These are phyloP conservation scores for Juncus inflexus DNA, from an alignment of 176 grass and related monocot genomes.

Conservation along the genomic window DNA sequence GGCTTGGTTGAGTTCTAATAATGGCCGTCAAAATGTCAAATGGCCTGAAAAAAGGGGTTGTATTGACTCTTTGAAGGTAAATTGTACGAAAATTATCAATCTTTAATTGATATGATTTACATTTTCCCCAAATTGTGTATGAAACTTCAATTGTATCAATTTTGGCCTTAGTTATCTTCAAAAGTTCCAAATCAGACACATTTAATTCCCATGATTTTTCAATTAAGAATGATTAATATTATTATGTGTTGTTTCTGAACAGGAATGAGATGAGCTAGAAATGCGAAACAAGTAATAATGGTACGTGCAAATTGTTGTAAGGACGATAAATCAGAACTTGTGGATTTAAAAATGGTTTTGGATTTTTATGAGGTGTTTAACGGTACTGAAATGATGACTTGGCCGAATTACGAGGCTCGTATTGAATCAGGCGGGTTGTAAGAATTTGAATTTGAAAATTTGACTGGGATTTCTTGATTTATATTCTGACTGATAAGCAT, in stretches of 20 bases:
- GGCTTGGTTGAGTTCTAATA: constrained; percentile 9
- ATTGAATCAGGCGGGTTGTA: background rate
- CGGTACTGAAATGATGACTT: constrained; percentile 5
- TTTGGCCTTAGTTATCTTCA: background rate
- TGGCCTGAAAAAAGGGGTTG: constrained; percentile 27
- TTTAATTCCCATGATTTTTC: too few relatives aligned
- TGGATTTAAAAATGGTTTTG: constrained; percentile 46
- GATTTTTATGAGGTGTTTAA: constrained; percentile 2
- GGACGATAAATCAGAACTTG: constrained; percentile 46
- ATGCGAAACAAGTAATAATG: constrained; percentile 33
- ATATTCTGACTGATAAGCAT: too few relatives aligned
- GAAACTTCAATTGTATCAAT: background rate
- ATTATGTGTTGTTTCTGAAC: constrained; percentile 15
- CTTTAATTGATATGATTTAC: background rate
- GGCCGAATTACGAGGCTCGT: constrained; percentile 22
- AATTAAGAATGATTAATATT: too few relatives aligned
- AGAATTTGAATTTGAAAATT: too few relatives aligned
- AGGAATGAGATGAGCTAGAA: constrained; percentile 14
- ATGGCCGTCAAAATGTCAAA: constrained; percentile 9
- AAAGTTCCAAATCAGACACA: background rate
- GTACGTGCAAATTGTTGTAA: constrained; percentile 79
- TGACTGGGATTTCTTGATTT: too few relatives aligned
- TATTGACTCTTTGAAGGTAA: constrained; percentile 8
- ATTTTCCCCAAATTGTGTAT: background rate
- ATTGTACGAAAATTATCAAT: background rate